Evolutionary conservation across 345 rosid species (phyloP), one percentile per base, ranked within the genome.

Genomic region (Citrus medica): DNA sequence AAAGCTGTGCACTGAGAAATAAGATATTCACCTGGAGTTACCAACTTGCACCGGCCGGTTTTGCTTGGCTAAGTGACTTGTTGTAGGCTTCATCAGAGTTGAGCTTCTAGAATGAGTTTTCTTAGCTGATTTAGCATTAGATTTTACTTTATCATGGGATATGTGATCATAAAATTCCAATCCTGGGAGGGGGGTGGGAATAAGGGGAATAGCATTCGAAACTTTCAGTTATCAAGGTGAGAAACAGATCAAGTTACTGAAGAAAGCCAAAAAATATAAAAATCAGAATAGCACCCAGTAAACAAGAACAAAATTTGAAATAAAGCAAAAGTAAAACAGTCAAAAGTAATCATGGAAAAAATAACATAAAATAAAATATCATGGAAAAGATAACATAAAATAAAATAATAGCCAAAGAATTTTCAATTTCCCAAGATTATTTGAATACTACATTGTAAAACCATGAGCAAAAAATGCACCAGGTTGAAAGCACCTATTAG

Each of bases 31-130:
- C 98, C 98, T 92, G 38, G 89, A 72, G 79, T 76, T 76, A 78
- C 71, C 80, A 74, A 73, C 80, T 75, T 84, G 80, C 70, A 81
- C 77, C 28, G 80, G 78, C 40, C 46, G 76, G 83, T 85, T 90
- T 87, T 89, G 98, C 86, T 92, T 97, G 25, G 98, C 98, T 82
- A 94, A 84, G 77, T 83, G 80, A 77, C 99, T 92, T 83, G 91
- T 92, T 22, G 99, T 97, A 75, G 98, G 98, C 79, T 90, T 97
- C 98, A 97, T 89, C 85, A 94, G 86, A 80, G 98, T 94, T 79
- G 99, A 97, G 84, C 86, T 82, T 86, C 97, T 91, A 3, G 93
- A 76, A n/a, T 79, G 73, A 42, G 69, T 48, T 69, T 85, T 79
- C 86, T 87, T 91, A 21, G 74, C 65, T 33, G 88, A 79, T 83